Base-by-base conservation (phyloP, 768 basidiomycete species). In the Lentinula raphanica region DNA sequence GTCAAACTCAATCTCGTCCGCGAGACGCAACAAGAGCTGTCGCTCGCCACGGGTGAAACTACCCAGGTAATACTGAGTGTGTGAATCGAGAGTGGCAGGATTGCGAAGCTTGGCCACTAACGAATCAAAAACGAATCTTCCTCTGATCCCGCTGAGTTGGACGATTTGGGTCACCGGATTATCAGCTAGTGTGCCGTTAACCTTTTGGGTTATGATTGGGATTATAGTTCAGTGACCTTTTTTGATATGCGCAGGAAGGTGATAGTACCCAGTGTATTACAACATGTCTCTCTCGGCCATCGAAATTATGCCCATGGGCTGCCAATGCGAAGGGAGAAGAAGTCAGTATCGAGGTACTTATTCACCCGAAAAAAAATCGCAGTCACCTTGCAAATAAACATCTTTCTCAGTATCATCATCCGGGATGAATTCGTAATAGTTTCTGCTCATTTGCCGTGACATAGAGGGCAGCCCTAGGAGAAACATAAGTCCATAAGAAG, bases 11-110 rank as follows among this genome's bases (percentile, higher is more conserved):
- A 61, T 29, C 4, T 29, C 38, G 45, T 55, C 40, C 7, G 62
- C 65, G 50, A 65, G 59, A 7, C 8, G 11, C 17, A 59, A 6
- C 19, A 61, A 55, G 13, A 39, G 39, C 31, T 59, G 55, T 21
- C 62, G 56, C 35, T 63, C 55, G 6, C 17, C 49, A 25, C 62
- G 56, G 2, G 62, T 42, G 31, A 58, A 63, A 9, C 32, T 39
- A 38, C 54, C 54, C 27, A 55, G 54, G 31, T 32, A 53, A 3
- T 53, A 53, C 19, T 53, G 50, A 11, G 28, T 53, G n/a, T 53
- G 50, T 15, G 50, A 53, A n/a, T 53, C 50, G 13, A 53, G 25
- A 31, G 50, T 53, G 32, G 50, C 50, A 11, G 50, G 36, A 39
- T 53, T 53, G 13, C 50, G 50, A 36, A 53, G 19, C 36, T 53